Evolutionary conservation across 106 monocot genomes (phyloP).

Genomic region (Platanthera zijinensis): DNA sequence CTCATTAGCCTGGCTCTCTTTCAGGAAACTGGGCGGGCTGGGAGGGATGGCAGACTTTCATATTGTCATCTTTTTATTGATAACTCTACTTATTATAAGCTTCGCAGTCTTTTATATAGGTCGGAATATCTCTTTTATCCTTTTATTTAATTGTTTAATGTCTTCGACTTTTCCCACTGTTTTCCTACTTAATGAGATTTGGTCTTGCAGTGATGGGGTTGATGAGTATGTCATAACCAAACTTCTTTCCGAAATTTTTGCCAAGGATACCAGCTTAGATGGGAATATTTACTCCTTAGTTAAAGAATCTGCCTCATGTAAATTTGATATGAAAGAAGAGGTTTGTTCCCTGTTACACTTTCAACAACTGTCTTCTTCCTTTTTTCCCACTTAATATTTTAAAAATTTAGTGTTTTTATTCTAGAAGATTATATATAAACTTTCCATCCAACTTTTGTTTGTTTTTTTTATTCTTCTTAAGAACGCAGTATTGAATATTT

Average conservation of each 20-base stretch:
- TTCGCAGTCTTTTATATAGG: constrained; percentile 86
- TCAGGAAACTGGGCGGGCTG: constrained; percentile 97
- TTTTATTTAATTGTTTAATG: background rate
- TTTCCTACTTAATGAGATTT: background rate
- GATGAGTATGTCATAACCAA: constrained; percentile 91
- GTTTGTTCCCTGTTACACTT: constrained; percentile 24
- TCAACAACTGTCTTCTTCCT: background rate
- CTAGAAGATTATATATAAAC: no score
- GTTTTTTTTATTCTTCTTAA: background rate
- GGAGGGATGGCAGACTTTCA: constrained; percentile 83
- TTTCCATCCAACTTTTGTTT: background rate
- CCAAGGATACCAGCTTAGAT: constrained; percentile 22
- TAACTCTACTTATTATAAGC: constrained; percentile 57
- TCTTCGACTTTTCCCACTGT: background rate
- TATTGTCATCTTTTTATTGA: constrained; percentile 87
- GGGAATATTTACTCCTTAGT: constrained; percentile 62
- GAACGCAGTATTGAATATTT: background rate
- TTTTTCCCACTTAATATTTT: background rate
- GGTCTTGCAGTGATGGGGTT: constrained; percentile 68
- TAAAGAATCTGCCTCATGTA: constrained; percentile 62
- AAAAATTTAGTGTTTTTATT: no score
- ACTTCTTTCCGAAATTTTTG: constrained; percentile 67
- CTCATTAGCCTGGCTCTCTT: background rate
- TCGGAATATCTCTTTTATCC: constrained; percentile 9
- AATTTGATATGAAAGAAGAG: constrained; percentile 99